Percentiles rank a stretch among this genome's conserved stretches.
These are phyloP conservation scores for Vachellia collinsii DNA, from an alignment of 306 rosid genomes.

Conservation along the genomic window DNA sequence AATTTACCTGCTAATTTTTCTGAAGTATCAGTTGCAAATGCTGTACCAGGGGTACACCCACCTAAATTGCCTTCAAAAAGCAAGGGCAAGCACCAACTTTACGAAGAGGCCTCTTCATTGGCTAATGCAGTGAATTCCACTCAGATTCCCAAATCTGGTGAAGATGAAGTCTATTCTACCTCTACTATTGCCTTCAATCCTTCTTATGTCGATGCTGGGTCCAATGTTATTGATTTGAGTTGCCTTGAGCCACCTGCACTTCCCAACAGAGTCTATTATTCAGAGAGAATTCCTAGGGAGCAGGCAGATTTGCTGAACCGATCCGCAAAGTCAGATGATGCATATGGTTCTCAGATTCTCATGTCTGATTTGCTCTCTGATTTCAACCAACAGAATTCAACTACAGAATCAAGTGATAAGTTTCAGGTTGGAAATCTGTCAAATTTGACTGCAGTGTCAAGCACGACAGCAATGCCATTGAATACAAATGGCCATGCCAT, in stretches of 20 bases:
- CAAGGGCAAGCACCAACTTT: slow-evolving; percentile 58
- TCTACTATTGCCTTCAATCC: slow-evolving; percentile 51
- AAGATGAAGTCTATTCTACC: slow-evolving; percentile 50
- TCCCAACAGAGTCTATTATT: slow-evolving; percentile 76
- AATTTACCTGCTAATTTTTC: slow-evolving; percentile 43
- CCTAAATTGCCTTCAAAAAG: slow-evolving; percentile 49
- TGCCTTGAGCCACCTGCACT: slow-evolving; percentile 69
- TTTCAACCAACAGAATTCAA: slow-evolving; percentile 48
- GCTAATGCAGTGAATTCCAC: slow-evolving; percentile 48
- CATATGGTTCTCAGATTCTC: slow-evolving; percentile 65
- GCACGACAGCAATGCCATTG: slow-evolving; percentile 43
- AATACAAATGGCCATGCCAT: slow-evolving; percentile 47
- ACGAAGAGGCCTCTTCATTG: slow-evolving; percentile 51
- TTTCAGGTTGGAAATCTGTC: slow-evolving; percentile 49
- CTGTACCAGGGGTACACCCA: slow-evolving; percentile 45
- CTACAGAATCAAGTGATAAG: slow-evolving; percentile 49
- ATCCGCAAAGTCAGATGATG: slow-evolving; percentile 83
- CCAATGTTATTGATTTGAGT: slow-evolving; percentile 66
- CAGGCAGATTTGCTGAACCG: slow-evolving; percentile 81
- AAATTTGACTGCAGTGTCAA: slow-evolving; percentile 47
- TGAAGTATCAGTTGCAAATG: slow-evolving; percentile 47
- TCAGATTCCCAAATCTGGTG: slow-evolving; percentile 55
- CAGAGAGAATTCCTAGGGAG: slow-evolving; percentile 91
- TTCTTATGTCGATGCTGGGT: slow-evolving; percentile 53
- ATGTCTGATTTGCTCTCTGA: slow-evolving; percentile 66